These are phyloP conservation scores for Arctium lappa DNA, from an alignment of 129 eudicot genomes.

Conservation along the genomic window DNA sequence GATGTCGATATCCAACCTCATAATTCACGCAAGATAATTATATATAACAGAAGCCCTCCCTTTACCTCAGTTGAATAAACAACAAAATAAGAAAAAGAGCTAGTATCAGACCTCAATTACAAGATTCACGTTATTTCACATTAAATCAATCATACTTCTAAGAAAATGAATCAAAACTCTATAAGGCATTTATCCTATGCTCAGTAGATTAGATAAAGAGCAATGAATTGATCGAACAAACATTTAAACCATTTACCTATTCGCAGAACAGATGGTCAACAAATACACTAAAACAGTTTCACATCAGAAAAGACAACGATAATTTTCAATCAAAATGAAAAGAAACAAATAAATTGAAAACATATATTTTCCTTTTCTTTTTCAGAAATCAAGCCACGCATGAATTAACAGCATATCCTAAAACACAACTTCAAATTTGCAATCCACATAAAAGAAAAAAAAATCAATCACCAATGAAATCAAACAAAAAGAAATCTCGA, in stretches of 20 bases:
- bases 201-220: not conserved
- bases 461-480: not conserved
- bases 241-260: not conserved
- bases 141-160: slow-evolving; percentile 3
- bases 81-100: slow-evolving; percentile 14
- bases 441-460: slow-evolving; percentile 3
- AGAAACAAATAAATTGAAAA: not conserved
- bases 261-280: not conserved
- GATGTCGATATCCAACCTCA: slow-evolving; percentile 39
- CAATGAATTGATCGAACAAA: not conserved
- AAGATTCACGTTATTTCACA: not conserved
- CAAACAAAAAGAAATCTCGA: not conserved
- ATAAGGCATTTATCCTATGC: not conserved
- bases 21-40: slow-evolving; percentile 23
- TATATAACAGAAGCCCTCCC: slow-evolving; percentile 24
- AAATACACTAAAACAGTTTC: not conserved
- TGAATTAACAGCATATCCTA: not conserved
- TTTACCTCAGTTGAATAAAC: slow-evolving; percentile 31
- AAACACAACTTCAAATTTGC: not conserved
- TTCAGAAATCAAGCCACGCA: not conserved
- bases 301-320: not conserved
- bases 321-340: not conserved
- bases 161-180: not conserved
- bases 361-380: not conserved
- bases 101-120: slow-evolving; percentile 27